Conservation (phyloP, 257 asterid species). For the Scutellaria minor region DNA sequence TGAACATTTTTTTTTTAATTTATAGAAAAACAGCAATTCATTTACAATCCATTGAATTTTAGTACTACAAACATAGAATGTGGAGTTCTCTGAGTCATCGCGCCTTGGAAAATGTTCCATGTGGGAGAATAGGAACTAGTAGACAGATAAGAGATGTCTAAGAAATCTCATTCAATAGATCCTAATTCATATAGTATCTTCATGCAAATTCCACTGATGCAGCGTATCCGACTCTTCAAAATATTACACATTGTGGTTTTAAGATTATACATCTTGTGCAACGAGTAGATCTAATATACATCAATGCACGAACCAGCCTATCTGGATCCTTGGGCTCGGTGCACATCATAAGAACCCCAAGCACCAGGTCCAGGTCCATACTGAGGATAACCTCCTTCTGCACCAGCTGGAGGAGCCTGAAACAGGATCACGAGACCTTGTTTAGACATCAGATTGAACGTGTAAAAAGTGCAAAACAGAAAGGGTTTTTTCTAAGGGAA, state of each 20-base stretch:
- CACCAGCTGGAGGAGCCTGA: constrained; percentile 65
- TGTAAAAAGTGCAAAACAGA: not conserved
- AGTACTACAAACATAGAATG: not conserved
- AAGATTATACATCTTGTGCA: not conserved
- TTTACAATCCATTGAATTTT: not conserved
- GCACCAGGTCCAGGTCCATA: constrained; percentile 72
- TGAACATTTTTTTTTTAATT: not conserved
- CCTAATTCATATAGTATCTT: not conserved
- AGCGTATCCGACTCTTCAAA: too few relatives aligned
- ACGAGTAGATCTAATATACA: constrained; percentile 30
- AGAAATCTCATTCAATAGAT: not conserved
- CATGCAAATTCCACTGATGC: not conserved
- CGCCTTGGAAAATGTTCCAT: constrained; percentile 8
- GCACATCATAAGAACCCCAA: constrained; percentile 75
- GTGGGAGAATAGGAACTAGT: not conserved
- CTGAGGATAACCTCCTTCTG: constrained; percentile 84
- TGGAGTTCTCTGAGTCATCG: not conserved
- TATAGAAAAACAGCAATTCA: constrained; percentile 3
- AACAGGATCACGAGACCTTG: constrained; percentile 33
- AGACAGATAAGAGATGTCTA: not conserved
- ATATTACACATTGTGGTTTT: too few relatives aligned
- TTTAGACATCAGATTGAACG: constrained; percentile 9
- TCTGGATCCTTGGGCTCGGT: constrained; percentile 78
- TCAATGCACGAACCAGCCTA: constrained; percentile 44
- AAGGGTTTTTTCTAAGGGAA: not conserved